Evolutionary conservation across 306 rosid species (phyloP), one percentile per base, ranked within the genome.

Genomic region (Sindora glabra): DNA sequence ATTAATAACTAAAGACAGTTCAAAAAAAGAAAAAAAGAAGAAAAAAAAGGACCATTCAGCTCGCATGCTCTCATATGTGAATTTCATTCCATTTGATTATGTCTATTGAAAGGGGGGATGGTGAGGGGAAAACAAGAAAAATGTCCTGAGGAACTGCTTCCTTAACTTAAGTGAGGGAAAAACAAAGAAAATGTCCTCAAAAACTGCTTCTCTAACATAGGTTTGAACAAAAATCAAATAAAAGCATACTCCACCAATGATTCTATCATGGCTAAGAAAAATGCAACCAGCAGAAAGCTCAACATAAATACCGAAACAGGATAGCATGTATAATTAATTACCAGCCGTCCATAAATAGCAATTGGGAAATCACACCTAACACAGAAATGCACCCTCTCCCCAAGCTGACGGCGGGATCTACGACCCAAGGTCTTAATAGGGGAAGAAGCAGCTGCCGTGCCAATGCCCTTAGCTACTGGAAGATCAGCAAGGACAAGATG

Each of bases 401-500:
- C 99, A 37, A 89, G 99, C 71, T 87, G 99, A 61, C 99, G 94
- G 48, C 97, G 97, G 50, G 99, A 89, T 72, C 87, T 83, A 15
- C 97, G 91, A 11, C 97, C 99, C 14, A 84, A 65, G n/a, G 79
- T 82, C 84, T 85, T 94, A 15, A 84, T 82, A 44, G 69, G 73
- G 1, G 95, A 80, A 70, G 83, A 75, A 51, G 86, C 53, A 41
- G 87, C 80, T 51, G 95, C 91, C 0, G 83, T 79, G 34, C 99
- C 99, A 38, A 89, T 94, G 47, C 97, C 99, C 79, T 89, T 89
- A 5, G 97, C 99, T 6, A 94, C 99, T 27, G 97, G 89, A 59
- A 94, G 99, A 74, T 94, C 91, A 50, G 99, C 97, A 56, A 94
- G 91, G 55, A 94, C 82, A 32, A 94, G 84, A 76, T 94, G 99